phyloP scores from a whole-genome alignment of 768 basidiomycete genomes.

The Astraeus odoratus region DNA sequence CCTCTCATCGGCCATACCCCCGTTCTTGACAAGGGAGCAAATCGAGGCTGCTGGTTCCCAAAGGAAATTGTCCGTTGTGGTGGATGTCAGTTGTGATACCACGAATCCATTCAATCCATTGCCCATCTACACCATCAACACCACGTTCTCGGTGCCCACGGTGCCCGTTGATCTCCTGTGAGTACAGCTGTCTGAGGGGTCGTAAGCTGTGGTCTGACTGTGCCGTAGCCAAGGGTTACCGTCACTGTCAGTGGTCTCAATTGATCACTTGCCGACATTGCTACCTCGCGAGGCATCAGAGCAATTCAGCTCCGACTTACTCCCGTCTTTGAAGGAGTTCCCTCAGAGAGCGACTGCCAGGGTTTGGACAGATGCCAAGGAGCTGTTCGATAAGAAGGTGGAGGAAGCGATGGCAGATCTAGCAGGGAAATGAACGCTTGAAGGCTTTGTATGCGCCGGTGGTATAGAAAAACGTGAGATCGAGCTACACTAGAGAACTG shows the following conservation, averaged over 20 bases:
- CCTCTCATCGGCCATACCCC: slow-evolving; percentile 75
- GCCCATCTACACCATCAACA: slow-evolving; percentile 91
- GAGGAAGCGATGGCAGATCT: slow-evolving; percentile 36
- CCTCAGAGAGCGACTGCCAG: slow-evolving; percentile 57
- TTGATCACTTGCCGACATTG: slow-evolving; percentile 94
- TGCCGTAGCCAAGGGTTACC: slow-evolving; percentile 50
- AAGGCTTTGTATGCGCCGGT: not conserved
- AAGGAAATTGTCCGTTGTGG: slow-evolving; percentile 73
- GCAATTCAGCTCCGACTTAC: slow-evolving; percentile 84
- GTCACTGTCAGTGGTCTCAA: slow-evolving; percentile 80
- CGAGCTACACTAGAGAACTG: too few relatives aligned
- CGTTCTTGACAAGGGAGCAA: slow-evolving; percentile 70
- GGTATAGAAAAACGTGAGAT: too few relatives aligned
- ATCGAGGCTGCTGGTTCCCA: slow-evolving; percentile 64
- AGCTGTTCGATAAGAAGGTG: slow-evolving; percentile 66
- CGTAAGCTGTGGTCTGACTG: slow-evolving; percentile 5
- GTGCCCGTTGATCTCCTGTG: slow-evolving; percentile 79
- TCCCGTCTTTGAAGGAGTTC: slow-evolving; percentile 77
- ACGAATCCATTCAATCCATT: slow-evolving; percentile 98
- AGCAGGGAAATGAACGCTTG: not conserved
- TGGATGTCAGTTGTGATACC: slow-evolving; percentile 98
- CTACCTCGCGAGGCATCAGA: slow-evolving; percentile 95
- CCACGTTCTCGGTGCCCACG: slow-evolving; percentile 88
- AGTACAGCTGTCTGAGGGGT: slow-evolving; percentile 24
- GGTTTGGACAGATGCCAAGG: slow-evolving; percentile 88